Evolutionary conservation across 768 basidiomycete genomes (phyloP), one percentile per base, ranked within the genome.

Genomic region (Trametes cinnabarina): DNA sequence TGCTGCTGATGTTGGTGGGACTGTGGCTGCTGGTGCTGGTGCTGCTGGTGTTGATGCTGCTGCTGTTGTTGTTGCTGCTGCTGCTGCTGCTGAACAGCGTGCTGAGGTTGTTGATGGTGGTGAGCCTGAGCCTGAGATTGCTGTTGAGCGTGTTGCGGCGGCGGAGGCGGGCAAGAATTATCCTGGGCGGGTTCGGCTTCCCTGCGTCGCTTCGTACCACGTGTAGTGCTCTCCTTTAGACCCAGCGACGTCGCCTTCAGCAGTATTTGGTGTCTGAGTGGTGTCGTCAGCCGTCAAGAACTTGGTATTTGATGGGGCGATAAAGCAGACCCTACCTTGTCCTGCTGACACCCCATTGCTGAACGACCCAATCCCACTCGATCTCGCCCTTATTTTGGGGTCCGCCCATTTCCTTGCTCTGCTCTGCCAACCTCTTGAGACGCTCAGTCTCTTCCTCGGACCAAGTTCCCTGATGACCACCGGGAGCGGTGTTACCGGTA

Each of bases 201-300:
- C 41, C 82, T 79, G 41, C 82, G 78, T 42, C 88, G 80, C 65
- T 89, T 89, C 28, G 77, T 75, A 6, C 81, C 85, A 41, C 86
- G 72, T 0, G 79, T 79, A 17, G 88, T 83, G 61, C 86, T 89
- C 63, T 88, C 87, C 70, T 92, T 92, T 47, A 93, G 75, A 10
- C 88, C 87, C 17, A 93, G 70, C n/a, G 79, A 74, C 1, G 87
- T 92, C 2, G 90, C 91, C 71, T 90, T 92, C 59, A 91, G 82
- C 32, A 92, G 74, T 54, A 92, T 91, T 69, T 93, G 90, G 64
- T 91, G 89, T 66, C 90, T 92, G 55, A 7, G 22, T 28, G 39
- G 41, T 14, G 57, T 53, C 43, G 40, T 46, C 10, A 43, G 19
- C 34, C 23, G 17, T 42, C 6, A 3, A 32, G 30, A 12, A 7